Evolutionary conservation across 768 basidiomycete genomes (phyloP).

Genomic region (Boletus vinaceobasis): DNA sequence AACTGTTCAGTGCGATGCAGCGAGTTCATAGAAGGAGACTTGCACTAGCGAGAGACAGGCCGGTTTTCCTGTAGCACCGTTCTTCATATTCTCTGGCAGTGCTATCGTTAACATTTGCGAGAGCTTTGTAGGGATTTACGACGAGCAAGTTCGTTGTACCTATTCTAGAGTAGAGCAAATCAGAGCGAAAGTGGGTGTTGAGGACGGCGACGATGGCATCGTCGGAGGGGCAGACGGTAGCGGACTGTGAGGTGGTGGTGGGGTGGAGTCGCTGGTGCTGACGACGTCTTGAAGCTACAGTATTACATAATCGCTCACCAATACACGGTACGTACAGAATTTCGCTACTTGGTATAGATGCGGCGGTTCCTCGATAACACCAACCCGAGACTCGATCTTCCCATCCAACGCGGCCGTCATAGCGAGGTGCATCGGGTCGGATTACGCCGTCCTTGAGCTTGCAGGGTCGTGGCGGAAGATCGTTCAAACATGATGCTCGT

Average conservation of each 20-base stretch:
- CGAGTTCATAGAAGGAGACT: slow-evolving; percentile 79
- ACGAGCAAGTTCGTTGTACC: slow-evolving; percentile 69
- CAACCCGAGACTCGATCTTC: neutral
- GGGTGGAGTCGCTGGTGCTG: slow-evolving; percentile 71
- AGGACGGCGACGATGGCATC: slow-evolving; percentile 79
- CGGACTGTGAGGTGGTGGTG: slow-evolving; percentile 64
- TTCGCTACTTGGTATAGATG: no score
- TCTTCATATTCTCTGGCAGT: slow-evolving; percentile 84
- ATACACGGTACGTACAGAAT: neutral
- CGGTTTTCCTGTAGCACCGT: slow-evolving; percentile 75
- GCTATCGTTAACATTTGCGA: slow-evolving; percentile 78
- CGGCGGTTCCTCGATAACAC: neutral
- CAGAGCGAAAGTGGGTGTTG: slow-evolving; percentile 81
- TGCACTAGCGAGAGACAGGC: slow-evolving; percentile 51
- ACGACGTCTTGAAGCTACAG: slow-evolving; percentile 38
- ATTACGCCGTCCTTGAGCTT: neutral
- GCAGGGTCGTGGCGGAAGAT: neutral
- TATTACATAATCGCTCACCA: neutral
- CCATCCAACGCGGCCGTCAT: neutral
- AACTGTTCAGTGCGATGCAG: slow-evolving; percentile 72
- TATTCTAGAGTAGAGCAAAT: slow-evolving; percentile 78
- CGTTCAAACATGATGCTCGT: neutral
- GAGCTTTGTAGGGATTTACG: slow-evolving; percentile 81
- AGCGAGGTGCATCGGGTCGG: neutral
- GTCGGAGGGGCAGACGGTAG: slow-evolving; percentile 81